phyloP scores from a whole-genome alignment of 2,329 filamentous ascomycete genomes.

The Xylariales sp. region DNA sequence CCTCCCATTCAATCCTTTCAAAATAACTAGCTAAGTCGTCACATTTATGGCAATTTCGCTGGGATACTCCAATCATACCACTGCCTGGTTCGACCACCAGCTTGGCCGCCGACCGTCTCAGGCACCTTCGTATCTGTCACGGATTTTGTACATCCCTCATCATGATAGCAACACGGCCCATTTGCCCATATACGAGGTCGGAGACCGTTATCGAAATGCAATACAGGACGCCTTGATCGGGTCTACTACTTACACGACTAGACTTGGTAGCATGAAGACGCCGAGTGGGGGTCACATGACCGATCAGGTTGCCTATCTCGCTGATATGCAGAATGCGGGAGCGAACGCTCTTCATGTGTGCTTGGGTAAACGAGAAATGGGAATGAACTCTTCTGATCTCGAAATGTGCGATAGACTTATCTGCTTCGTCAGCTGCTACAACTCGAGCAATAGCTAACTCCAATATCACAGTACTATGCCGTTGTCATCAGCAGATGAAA shows the following conservation, averaged over 20 bases:
- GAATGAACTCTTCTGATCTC: background rate
- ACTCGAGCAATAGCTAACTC: background rate
- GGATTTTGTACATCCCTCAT: background rate
- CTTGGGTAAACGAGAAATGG: background rate
- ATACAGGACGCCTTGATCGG: background rate
- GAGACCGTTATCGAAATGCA: background rate
- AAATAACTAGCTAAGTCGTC: too few relatives aligned
- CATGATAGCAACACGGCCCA: background rate
- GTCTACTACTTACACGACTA: background rate
- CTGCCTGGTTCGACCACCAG: background rate
- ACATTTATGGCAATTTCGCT: too few relatives aligned
- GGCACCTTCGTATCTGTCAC: background rate
- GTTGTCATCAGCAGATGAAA: background rate
- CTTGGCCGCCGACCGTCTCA: background rate
- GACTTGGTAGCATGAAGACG: background rate
- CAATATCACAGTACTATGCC: background rate
- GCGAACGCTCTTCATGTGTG: background rate
- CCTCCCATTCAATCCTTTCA: too few relatives aligned
- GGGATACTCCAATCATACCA: background rate
- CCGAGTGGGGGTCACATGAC: background rate
- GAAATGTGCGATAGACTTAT: too few relatives aligned
- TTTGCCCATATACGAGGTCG: conserved; percentile 1
- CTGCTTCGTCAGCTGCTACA: too few relatives aligned
- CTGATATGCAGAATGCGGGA: background rate
- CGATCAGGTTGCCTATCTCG: background rate